Conservation (phyloP, 2,329 filamentous ascomycete genomes). For the Cercospora sp. region DNA sequence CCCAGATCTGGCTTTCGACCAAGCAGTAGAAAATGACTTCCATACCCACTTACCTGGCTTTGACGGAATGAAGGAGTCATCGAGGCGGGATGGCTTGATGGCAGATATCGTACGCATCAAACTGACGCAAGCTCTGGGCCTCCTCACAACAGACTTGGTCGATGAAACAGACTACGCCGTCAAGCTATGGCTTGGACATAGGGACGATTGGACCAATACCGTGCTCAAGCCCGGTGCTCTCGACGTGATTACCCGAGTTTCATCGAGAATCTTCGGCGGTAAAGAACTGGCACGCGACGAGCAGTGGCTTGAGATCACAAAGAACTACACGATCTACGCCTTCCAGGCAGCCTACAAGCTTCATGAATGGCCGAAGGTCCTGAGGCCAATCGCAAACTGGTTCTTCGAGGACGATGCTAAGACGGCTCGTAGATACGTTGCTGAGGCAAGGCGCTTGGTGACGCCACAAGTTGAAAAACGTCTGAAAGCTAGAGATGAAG, state of each 20-base stretch:
- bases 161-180: neutral
- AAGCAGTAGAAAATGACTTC: slow-evolving; percentile 3
- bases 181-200: neutral
- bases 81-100: slow-evolving; percentile 18
- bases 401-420: neutral
- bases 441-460: neutral
- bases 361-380: neutral
- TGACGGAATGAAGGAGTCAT: slow-evolving; percentile 20
- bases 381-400: neutral
- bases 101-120: slow-evolving; percentile 19
- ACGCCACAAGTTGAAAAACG: neutral
- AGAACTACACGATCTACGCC: neutral
- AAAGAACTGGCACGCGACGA: neutral
- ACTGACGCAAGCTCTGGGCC: neutral
- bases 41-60: slow-evolving; percentile 25
- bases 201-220: neutral
- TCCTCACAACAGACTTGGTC: neutral
- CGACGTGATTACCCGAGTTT: neutral
- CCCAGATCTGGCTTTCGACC: slow-evolving; percentile 20
- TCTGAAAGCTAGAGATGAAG: neutral
- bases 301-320: neutral
- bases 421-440: neutral
- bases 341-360: neutral
- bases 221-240: neutral
- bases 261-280: neutral